Conservation (phyloP, 2,329 filamentous ascomycete species). For the Trichoderma cornu-damae region DNA sequence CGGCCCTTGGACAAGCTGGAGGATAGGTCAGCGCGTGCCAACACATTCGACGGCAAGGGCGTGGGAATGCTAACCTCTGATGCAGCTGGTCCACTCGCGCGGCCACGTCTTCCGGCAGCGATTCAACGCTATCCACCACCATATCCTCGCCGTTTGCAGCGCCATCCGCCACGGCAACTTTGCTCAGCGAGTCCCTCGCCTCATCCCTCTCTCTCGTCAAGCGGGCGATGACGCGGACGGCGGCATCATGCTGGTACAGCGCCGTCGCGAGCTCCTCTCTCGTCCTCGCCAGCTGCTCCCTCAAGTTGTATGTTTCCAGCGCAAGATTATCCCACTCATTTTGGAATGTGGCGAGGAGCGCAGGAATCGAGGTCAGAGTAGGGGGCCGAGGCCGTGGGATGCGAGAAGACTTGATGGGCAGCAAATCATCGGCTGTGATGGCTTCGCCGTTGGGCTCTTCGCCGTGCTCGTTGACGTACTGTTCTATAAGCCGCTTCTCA, state of each 20-base stretch:
- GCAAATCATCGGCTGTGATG: constrained; percentile 74
- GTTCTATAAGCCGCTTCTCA: constrained; percentile 91
- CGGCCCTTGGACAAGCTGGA: constrained; percentile 78
- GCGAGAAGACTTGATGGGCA: constrained; percentile 78
- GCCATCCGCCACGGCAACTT: constrained; percentile 65
- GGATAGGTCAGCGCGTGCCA: constrained; percentile 16
- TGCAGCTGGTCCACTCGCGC: constrained; percentile 76
- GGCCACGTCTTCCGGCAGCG: constrained; percentile 65
- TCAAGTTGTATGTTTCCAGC: constrained; percentile 84
- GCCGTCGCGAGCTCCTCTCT: constrained; percentile 90
- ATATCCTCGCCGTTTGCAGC: constrained; percentile 71
- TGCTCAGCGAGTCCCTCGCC: constrained; percentile 80
- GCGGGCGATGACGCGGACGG: constrained; percentile 88
- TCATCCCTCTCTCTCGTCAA: constrained; percentile 90
- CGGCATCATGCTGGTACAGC: constrained; percentile 94
- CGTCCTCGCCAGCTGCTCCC: constrained; percentile 83
- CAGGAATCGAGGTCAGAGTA: constrained; percentile 91
- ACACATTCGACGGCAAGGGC: neutral
- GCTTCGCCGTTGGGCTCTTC: constrained; percentile 89
- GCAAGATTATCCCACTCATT: constrained; percentile 97
- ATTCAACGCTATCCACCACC: constrained; percentile 76
- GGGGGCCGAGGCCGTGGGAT: constrained; percentile 85
- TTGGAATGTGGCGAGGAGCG: constrained; percentile 89
- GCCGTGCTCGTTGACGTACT: constrained; percentile 88
- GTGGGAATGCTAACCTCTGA: constrained; percentile 51